A percentile compares a stretch with the other conserved stretches of the same genome.
phyloP scores from a whole-genome alignment of 208 protist species.

The Leishmania major region DNA sequence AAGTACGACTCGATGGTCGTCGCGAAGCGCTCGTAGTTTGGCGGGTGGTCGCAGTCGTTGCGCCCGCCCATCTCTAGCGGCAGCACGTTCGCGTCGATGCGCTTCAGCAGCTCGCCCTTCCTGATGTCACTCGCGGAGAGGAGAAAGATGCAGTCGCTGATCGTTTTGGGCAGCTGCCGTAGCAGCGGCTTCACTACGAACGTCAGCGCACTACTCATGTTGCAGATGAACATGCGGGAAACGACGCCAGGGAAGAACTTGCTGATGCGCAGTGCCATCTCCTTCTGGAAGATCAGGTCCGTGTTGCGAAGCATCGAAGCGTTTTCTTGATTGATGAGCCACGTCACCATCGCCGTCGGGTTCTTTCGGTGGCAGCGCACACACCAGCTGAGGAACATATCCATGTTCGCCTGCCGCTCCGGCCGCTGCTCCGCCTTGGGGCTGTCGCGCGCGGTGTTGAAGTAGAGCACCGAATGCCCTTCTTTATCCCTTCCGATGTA shows the following conservation, averaged over 20 bases:
- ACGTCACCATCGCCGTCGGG: conserved; percentile 49
- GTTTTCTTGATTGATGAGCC: conserved; percentile 79
- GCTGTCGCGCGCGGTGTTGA: conserved; percentile 56
- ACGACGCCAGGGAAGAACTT: conserved; percentile 78
- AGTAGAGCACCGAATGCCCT: conserved; percentile 61
- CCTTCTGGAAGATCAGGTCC: conserved; percentile 74
- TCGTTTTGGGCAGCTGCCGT: conserved; percentile 49
- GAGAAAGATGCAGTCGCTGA: conserved; percentile 74
- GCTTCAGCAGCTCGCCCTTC: conserved; percentile 56
- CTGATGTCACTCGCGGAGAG: conserved; percentile 53
- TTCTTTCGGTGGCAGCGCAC: conserved; percentile 51
- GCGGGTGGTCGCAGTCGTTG: conserved; percentile 66
- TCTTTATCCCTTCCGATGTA: conserved; percentile 65
- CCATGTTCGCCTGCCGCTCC: conserved; percentile 65
- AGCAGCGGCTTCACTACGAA: conserved; percentile 75
- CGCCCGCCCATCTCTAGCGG: conserved; percentile 66
- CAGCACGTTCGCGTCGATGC: conserved; percentile 60
- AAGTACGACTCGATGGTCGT: conserved; percentile 63
- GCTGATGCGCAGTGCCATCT: conserved; percentile 74
- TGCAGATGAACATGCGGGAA: conserved; percentile 67
- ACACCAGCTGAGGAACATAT: conserved; percentile 78
- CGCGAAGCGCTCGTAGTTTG: conserved; percentile 59
- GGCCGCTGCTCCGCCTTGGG: conserved; percentile 49
- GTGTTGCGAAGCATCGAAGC: conserved; percentile 70
- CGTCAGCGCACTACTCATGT: conserved; percentile 66